A percentile compares a stretch with the other conserved stretches of the same genome.
phyloP scores from a whole-genome alignment of 2,329 filamentous ascomycete species.

The Rhynchosporium graminicola region DNA sequence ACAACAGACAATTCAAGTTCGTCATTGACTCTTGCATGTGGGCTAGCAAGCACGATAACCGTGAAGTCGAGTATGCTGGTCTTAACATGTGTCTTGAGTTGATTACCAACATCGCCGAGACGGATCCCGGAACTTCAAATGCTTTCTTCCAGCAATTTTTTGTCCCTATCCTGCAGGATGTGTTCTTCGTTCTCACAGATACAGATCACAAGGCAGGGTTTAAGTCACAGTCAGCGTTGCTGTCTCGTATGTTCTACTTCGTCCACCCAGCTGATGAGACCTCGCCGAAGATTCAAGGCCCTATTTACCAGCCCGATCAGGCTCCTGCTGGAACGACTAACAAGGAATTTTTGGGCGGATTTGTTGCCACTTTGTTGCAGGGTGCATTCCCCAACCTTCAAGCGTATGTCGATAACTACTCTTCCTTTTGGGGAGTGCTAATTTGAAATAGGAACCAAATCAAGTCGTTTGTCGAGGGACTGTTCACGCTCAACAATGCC shows the following conservation, averaged over 20 bases:
- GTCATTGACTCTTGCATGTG: slow-evolving; percentile 99
- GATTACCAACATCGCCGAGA: slow-evolving; percentile 95
- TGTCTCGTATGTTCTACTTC: slow-evolving; percentile 96
- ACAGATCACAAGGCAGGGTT: slow-evolving; percentile 98
- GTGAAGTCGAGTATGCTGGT: slow-evolving; percentile 93
- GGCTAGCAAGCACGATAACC: slow-evolving; percentile 99
- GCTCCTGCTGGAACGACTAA: slow-evolving; percentile 82
- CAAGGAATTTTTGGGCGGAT: slow-evolving; percentile 85
- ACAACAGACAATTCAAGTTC: slow-evolving; percentile 97
- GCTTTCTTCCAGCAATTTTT: slow-evolving; percentile 99
- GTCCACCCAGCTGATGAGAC: slow-evolving; percentile 70
- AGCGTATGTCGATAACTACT: slow-evolving; percentile 60
- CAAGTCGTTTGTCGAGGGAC: slow-evolving; percentile 80
- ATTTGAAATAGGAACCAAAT: slow-evolving; percentile 71
- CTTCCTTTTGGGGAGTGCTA: slow-evolving; percentile 38
- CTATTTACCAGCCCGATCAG: slow-evolving; percentile 84
- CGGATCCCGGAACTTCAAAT: slow-evolving; percentile 81
- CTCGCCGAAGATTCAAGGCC: slow-evolving; percentile 84
- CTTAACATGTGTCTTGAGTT: slow-evolving; percentile 98
- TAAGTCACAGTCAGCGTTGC: slow-evolving; percentile 92
- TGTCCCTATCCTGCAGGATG: slow-evolving; percentile 91
- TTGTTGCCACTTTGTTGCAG: slow-evolving; percentile 80
- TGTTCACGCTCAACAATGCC: slow-evolving; percentile 86
- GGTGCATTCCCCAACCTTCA: slow-evolving; percentile 94
- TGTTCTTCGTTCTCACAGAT: slow-evolving; percentile 97